phyloP scores from a whole-genome alignment of 495 filamentous ascomycete species.

The Aspergillus incahuasiensis region DNA sequence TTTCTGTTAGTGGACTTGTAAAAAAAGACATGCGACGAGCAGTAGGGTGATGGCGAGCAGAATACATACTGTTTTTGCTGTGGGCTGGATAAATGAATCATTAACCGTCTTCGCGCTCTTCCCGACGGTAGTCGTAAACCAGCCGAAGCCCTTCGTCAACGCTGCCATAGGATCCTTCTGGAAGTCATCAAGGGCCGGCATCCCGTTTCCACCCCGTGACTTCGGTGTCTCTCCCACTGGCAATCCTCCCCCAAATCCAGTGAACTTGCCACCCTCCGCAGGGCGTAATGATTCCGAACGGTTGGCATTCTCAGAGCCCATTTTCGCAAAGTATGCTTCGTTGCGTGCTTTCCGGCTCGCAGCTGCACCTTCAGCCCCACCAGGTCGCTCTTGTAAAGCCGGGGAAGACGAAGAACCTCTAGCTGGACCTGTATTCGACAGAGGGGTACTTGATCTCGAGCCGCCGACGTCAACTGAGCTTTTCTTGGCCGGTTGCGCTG shows the following conservation, averaged over 20 bases:
- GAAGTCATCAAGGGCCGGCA: conserved; percentile 73
- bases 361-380: conserved; percentile 21
- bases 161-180: conserved; percentile 87
- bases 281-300: conserved; percentile 71
- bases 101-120: conserved; percentile 87
- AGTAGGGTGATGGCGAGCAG: background rate
- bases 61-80: conserved; percentile 68
- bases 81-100: conserved; percentile 83
- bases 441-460: conserved; percentile 33
- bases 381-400: conserved; percentile 10
- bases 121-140: conserved; percentile 80
- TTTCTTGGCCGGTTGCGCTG: conserved; percentile 31
- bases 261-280: conserved; percentile 86
- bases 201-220: conserved; percentile 25
- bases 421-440: conserved; percentile 18
- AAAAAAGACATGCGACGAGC: no score
- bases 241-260: conserved; percentile 78
- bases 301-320: conserved; percentile 76
- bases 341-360: conserved; percentile 58
- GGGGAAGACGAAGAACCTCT: conserved; percentile 31
- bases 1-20: background rate
- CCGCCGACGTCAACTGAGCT: conserved; percentile 10
- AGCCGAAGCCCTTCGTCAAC: conserved; percentile 87
- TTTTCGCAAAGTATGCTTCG: conserved; percentile 82
- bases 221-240: conserved; percentile 27